Base-by-base conservation (phyloP, 768 basidiomycete species). In the Exidia glandulosa region DNA sequence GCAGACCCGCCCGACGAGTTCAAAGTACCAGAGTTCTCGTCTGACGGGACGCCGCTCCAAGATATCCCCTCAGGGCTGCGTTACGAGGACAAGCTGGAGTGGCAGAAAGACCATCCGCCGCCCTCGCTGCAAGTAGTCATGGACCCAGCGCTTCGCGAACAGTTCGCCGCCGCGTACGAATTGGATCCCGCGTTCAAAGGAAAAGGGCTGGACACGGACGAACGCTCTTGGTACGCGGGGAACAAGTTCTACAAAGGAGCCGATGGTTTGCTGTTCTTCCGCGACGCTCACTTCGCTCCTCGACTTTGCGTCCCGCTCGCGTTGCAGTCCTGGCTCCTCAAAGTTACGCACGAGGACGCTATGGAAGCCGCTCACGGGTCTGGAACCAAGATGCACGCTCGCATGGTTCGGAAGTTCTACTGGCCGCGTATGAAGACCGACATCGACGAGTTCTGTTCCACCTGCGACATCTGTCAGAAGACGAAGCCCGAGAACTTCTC, bases 381-480 rank as follows among this genome's bases (percentile, higher is more conserved):
- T n/a, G n/a, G n/a, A n/a, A n/a, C n/a, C n/a, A n/a, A n/a, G n/a
- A n/a, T n/a, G n/a, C n/a, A n/a, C n/a, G n/a, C 3, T 71, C 60
- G 65, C 1, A 48, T 74, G 1, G 57, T 62, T 9, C 12, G 48
- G 2, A 54, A 27, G 0, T 75, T 66, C 58, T 75, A 72, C 47
- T 75, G 73, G 73, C 70, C 70, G 0, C 3, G 55, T 31, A 74
- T 75, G 74, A 65, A 65, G 1, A 10, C 62, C 29, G 64, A 68
- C 9, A 70, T 72, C 56, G 31, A 41, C 7, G 14, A 3, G 1
- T 62, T 57, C 33, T 62, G 61, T 30, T 5, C 25, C 2, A 27
- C 63, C 0, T 64, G 63, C 59, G 63, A 64, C 32, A 34, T 63
- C 1, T 64, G 63, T 23, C 63, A 64, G 47, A 64, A 64, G 50